These are phyloP conservation scores for Leishmania arabica DNA, from an alignment of 208 protist species.

Conservation along the genomic window DNA sequence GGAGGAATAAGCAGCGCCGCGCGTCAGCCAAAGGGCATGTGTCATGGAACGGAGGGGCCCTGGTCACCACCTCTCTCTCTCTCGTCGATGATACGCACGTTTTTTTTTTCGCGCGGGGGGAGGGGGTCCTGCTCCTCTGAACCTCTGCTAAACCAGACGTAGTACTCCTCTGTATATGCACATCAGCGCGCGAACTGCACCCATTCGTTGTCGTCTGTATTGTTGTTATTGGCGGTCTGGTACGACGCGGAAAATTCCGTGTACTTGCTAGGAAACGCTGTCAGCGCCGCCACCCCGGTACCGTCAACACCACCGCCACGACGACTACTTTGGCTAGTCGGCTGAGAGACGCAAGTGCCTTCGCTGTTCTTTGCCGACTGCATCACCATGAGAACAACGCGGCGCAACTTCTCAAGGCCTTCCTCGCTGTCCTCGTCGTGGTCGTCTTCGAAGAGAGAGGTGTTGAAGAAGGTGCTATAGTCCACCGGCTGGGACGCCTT, in stretches of 20 bases:
- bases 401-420: conserved; percentile 36
- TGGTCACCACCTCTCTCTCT: neutral
- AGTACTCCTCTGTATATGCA: neutral
- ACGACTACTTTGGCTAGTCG: conserved; percentile 14
- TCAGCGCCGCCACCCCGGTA: neutral
- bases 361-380: conserved; percentile 34
- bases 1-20: neutral
- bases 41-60: neutral
- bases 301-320: conserved; percentile 6
- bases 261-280: conserved; percentile 18
- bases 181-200: conserved; percentile 29
- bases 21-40: neutral
- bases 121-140: neutral
- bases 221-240: conserved; percentile 16
- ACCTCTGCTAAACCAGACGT: neutral
- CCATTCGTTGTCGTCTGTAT: conserved; percentile 15
- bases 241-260: conserved; percentile 33
- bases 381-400: conserved; percentile 45
- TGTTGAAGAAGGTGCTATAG: conserved; percentile 40
- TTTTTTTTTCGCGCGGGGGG: neutral
- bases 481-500: conserved; percentile 29
- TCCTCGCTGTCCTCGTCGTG: conserved; percentile 45
- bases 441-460: conserved; percentile 42
- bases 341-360: conserved; percentile 15
- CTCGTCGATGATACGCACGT: neutral